Conservation (phyloP, 140 eudicot genomes). For the Senecio squalidus region DNA sequence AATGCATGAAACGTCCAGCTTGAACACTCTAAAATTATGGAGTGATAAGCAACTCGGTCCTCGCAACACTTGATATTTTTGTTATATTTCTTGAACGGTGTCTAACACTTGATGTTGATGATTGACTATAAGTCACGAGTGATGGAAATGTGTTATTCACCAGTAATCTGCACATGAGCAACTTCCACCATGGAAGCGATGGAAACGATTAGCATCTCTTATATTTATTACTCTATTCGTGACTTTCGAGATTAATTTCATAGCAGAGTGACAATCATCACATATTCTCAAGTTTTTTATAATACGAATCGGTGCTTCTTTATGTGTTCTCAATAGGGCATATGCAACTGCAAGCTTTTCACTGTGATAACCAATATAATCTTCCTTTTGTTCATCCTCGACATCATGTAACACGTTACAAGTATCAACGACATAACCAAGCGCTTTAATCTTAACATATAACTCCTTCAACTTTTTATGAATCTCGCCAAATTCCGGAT, state of each 20-base stretch:
- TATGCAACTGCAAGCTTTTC: slow-evolving; percentile 65
- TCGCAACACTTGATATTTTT: too few relatives aligned
- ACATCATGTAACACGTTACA: slow-evolving; percentile 49
- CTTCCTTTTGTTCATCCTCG: slow-evolving; percentile 59
- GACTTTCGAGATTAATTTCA: slow-evolving; percentile 40
- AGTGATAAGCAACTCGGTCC: too few relatives aligned
- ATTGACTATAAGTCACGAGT: background rate
- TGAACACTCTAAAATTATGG: too few relatives aligned
- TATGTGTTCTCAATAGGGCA: slow-evolving; percentile 47
- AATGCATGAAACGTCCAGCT: too few relatives aligned
- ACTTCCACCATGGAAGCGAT: slow-evolving; percentile 38
- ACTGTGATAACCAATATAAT: slow-evolving; percentile 45
- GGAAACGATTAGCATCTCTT: slow-evolving; percentile 59
- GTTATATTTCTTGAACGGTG: too few relatives aligned
- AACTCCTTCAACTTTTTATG: slow-evolving; percentile 47
- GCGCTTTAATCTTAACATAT: slow-evolving; percentile 32
- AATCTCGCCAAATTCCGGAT: slow-evolving; percentile 41
- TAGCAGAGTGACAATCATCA: slow-evolving; percentile 27
- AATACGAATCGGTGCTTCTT: slow-evolving; percentile 36
- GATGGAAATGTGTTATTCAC: slow-evolving; percentile 14
- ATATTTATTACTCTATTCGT: slow-evolving; percentile 41
- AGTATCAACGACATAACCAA: slow-evolving; percentile 49
- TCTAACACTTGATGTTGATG: too few relatives aligned
- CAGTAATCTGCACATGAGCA: slow-evolving; percentile 57
- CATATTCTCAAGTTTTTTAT: slow-evolving; percentile 52